A percentile compares a stretch with the other conserved stretches of the same genome.
Conservation (phyloP, 192 early-diverging fungal genomes). For the Spinellus fusiger region DNA sequence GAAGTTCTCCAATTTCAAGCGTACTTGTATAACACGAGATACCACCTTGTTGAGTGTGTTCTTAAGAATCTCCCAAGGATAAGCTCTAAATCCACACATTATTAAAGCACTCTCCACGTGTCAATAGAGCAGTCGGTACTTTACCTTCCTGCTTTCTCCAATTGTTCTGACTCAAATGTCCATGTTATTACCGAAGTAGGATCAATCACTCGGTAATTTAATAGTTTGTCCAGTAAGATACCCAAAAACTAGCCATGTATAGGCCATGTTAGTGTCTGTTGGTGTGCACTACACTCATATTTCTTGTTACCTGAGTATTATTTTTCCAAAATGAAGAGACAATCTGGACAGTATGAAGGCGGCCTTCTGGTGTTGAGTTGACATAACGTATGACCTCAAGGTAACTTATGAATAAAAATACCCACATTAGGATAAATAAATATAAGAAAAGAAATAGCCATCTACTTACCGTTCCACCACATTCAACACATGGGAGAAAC, state of each 20-base stretch:
- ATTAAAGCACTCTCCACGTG: neutral
- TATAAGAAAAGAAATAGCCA: neutral
- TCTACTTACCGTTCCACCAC: conserved; percentile 75
- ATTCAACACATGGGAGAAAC: conserved; percentile 89
- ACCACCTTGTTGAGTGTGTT: conserved; percentile 84
- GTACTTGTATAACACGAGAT: conserved; percentile 68
- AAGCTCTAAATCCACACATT: conserved; percentile 43
- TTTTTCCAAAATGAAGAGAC: conserved; percentile 82
- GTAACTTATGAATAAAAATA: conserved; percentile 40
- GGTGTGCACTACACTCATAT: no score
- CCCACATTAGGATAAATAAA: neutral
- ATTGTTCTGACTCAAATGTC: conserved; percentile 59
- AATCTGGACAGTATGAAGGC: conserved; percentile 68
- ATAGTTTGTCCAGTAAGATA: conserved; percentile 89
- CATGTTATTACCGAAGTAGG: conserved; percentile 74
- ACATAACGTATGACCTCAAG: conserved; percentile 53
- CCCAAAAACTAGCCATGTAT: conserved; percentile 62
- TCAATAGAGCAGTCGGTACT: neutral
- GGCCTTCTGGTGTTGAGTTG: conserved; percentile 56
- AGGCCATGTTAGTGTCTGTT: neutral
- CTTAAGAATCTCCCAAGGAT: conserved; percentile 81
- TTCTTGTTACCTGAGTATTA: conserved; percentile 76
- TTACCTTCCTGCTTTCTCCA: conserved; percentile 36
- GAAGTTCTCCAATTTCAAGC: conserved; percentile 42
- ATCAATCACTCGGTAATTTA: conserved; percentile 93